These are phyloP conservation scores for Striga asiatica DNA, from an alignment of 257 asterid species.

Conservation along the genomic window DNA sequence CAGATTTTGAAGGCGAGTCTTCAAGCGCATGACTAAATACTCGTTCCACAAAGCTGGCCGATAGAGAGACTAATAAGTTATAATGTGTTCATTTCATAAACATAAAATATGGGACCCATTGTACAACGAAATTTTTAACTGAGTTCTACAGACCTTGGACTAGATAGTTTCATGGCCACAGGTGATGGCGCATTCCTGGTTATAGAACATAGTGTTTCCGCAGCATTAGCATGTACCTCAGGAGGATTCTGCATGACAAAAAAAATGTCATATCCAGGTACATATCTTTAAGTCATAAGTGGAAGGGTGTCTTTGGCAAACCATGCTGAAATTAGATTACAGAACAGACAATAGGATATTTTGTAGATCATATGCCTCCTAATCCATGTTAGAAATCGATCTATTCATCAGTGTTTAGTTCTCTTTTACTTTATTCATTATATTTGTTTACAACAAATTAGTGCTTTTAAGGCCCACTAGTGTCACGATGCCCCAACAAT, in stretches of 20 bases:
- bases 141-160: slow-evolving; percentile 57
- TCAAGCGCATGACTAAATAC: slow-evolving; percentile 86
- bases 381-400: too few relatives aligned
- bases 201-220: slow-evolving; percentile 84
- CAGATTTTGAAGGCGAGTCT: slow-evolving; percentile 68
- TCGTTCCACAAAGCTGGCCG: slow-evolving; percentile 79
- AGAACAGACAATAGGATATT: background rate
- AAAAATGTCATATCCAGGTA: slow-evolving; percentile 5
- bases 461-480: too few relatives aligned
- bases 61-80: slow-evolving; percentile 2
- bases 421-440: too few relatives aligned
- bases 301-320: background rate
- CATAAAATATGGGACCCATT: background rate
- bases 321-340: background rate
- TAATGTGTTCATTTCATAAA: background rate
- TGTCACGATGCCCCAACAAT: too few relatives aligned
- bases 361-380: too few relatives aligned
- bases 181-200: slow-evolving; percentile 86
- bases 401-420: too few relatives aligned
- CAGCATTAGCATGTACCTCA: slow-evolving; percentile 93
- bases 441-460: too few relatives aligned
- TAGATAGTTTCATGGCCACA: slow-evolving; percentile 71
- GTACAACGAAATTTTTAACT: slow-evolving; percentile 3
- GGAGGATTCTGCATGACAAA: slow-evolving; percentile 51
- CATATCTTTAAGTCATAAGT: background rate